A percentile compares a stretch with the other conserved stretches of the same genome.
phyloP scores from a whole-genome alignment of 208 protist genomes.

The Acanthamoeba sp. region DNA sequence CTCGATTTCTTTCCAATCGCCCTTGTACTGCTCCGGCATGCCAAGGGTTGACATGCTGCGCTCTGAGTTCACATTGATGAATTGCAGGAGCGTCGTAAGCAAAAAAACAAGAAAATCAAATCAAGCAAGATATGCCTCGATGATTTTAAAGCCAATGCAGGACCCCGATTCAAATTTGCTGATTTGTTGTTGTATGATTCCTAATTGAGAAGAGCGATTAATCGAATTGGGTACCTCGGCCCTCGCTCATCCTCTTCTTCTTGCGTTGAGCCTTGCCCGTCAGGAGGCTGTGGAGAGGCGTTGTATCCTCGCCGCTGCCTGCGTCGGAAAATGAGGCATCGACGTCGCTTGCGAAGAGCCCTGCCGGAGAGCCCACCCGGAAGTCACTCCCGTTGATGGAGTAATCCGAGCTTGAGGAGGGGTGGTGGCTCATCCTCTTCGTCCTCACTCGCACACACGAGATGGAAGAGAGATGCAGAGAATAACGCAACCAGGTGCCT shows the following conservation, averaged over 20 bases:
- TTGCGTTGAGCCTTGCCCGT: not conserved
- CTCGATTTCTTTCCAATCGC: constrained; percentile 55
- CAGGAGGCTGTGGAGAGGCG: constrained; percentile 38
- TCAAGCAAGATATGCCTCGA: no score
- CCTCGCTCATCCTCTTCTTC: not conserved
- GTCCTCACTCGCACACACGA: no score
- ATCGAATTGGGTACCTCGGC: not conserved
- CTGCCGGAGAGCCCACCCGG: constrained; percentile 24
- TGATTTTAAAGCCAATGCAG: no score
- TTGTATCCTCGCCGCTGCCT: not conserved
- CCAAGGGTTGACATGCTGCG: not conserved
- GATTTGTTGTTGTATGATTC: no score
- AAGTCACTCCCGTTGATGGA: constrained; percentile 38
- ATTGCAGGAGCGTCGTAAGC: no score
- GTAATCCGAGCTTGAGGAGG: not conserved
- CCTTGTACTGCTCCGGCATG: constrained; percentile 59
- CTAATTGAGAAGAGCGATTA: no score
- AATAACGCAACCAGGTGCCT: no score
- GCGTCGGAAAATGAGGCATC: constrained; percentile 41
- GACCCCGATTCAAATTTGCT: no score
- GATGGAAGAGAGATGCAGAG: no score
- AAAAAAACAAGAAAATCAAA: no score
- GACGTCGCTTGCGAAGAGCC: constrained; percentile 1
- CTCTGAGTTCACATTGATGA: not conserved
- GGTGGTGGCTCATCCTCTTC: not conserved